Evolutionary conservation across 73 alveolate genomes (phyloP).

Genomic region (Blepharisma japonicum): DNA sequence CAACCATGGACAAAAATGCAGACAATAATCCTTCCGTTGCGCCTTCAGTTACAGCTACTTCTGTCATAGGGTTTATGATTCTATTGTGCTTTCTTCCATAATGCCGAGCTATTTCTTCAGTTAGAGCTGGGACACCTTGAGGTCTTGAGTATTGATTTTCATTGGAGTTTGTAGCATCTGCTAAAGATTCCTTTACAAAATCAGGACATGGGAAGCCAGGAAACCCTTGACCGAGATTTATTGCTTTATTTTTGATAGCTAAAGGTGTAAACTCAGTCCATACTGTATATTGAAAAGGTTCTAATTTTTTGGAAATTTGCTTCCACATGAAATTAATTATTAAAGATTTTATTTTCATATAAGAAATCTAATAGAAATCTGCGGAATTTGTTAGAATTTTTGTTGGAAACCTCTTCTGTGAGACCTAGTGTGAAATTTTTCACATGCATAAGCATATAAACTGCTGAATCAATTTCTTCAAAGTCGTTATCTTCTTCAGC

Average conservation of each 20-base stretch:
- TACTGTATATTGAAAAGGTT: constrained; percentile 34
- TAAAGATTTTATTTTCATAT: no score
- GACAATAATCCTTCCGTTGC: constrained; percentile 53
- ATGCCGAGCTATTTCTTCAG: background rate
- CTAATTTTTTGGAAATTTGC: background rate
- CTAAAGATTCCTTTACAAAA: constrained; percentile 28
- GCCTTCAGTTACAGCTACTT: constrained; percentile 49
- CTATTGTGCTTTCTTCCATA: background rate
- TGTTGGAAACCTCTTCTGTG: no score
- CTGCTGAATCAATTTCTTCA: no score
- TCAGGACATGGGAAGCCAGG: constrained; percentile 61
- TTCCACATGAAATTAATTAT: background rate
- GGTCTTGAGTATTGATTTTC: constrained; percentile 24
- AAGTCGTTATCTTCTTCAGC: no score
- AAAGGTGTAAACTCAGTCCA: constrained; percentile 62
- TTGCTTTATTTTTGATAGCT: constrained; percentile 37
- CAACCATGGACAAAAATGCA: constrained; percentile 37
- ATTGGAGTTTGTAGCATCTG: background rate
- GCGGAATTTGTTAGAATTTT: no score
- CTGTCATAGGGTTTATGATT: constrained; percentile 45
- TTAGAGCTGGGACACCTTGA: constrained; percentile 11
- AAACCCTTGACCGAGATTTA: constrained; percentile 65
- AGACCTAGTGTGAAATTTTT: no score
- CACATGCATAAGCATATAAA: no score
- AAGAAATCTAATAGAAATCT: no score